Conservation (phyloP, 2,329 filamentous ascomycete genomes). For the Sclerotinia glacialis region DNA sequence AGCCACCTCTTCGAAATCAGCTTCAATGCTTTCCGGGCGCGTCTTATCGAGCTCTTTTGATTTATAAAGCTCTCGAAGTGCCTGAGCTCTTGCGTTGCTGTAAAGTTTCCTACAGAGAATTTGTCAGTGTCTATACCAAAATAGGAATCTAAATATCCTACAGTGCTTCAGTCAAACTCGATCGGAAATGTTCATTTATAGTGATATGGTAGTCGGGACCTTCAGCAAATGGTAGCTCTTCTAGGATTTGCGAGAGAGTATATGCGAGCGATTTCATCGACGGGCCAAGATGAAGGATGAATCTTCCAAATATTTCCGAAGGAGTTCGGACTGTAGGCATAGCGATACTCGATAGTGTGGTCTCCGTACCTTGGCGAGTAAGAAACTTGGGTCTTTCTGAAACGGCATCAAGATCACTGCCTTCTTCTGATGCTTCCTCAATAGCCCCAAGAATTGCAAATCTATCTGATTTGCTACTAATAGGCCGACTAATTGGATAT, state of each 20-base stretch:
- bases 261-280: conserved; percentile 96
- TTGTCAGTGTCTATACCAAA: not conserved
- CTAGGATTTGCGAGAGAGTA: conserved; percentile 83
- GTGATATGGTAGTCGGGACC: conserved; percentile 65
- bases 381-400: conserved; percentile 17
- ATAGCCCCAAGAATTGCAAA: conserved; percentile 56
- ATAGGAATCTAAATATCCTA: conserved; percentile 23
- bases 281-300: conserved; percentile 83
- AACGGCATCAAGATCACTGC: conserved; percentile 48
- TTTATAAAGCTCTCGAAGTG: conserved; percentile 76
- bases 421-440: conserved; percentile 59
- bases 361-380: conserved; percentile 26
- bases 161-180: conserved; percentile 78
- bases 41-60: conserved; percentile 70
- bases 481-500: conserved; percentile 24
- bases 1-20: conserved; percentile 94
- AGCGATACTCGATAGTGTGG: conserved; percentile 31
- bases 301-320: conserved; percentile 85
- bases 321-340: conserved; percentile 55
- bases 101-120: conserved; percentile 56
- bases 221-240: conserved; percentile 77
- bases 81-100: conserved; percentile 68
- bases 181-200: conserved; percentile 75
- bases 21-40: conserved; percentile 72
- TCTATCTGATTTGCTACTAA: conserved; percentile 47